Percentiles rank a stretch among this genome's conserved stretches.
Conservation (phyloP, 2,329 filamentous ascomycete species). For the Chaetomiaceae sp. region DNA sequence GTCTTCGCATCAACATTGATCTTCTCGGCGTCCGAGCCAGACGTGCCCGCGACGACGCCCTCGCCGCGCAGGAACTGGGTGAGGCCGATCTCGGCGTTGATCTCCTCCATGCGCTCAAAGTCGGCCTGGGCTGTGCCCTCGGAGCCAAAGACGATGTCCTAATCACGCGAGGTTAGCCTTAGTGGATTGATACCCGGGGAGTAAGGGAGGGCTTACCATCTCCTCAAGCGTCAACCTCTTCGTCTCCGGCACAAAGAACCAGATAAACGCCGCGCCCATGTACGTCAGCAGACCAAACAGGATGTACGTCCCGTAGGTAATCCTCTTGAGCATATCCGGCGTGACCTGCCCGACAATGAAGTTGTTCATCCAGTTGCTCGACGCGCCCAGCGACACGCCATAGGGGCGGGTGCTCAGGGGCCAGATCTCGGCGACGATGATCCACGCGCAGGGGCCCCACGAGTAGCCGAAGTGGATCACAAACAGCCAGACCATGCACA, state of each 20-base stretch:
- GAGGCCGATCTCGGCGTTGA: constrained; percentile 66
- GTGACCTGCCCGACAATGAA: constrained; percentile 66
- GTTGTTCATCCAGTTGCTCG: constrained; percentile 61
- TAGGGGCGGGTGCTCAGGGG: constrained; percentile 66
- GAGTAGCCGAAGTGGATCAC: constrained; percentile 71
- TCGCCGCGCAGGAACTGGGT: constrained; percentile 35
- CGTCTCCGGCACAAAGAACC: constrained; percentile 61
- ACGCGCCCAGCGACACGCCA: constrained; percentile 64
- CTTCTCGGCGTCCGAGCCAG: constrained; percentile 13
- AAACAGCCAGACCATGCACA: constrained; percentile 68
- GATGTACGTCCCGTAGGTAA: constrained; percentile 68
- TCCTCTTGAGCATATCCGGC: constrained; percentile 59
- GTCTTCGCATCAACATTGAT: constrained; percentile 1
- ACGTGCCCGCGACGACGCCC: neutral
- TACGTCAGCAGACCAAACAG: constrained; percentile 64
- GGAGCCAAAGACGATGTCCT: constrained; percentile 64
- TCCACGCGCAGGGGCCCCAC: constrained; percentile 73
- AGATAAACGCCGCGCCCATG: constrained; percentile 57
- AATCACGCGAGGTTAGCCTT: neutral
- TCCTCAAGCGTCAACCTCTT: constrained; percentile 61
- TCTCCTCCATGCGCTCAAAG: constrained; percentile 66
- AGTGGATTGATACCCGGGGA: neutral
- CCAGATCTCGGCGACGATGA: constrained; percentile 71
- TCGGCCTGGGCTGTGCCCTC: constrained; percentile 64
- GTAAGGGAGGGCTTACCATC: constrained; percentile 42